Conservation (phyloP, 768 basidiomycete genomes). For the Leccinum incarnatum region DNA sequence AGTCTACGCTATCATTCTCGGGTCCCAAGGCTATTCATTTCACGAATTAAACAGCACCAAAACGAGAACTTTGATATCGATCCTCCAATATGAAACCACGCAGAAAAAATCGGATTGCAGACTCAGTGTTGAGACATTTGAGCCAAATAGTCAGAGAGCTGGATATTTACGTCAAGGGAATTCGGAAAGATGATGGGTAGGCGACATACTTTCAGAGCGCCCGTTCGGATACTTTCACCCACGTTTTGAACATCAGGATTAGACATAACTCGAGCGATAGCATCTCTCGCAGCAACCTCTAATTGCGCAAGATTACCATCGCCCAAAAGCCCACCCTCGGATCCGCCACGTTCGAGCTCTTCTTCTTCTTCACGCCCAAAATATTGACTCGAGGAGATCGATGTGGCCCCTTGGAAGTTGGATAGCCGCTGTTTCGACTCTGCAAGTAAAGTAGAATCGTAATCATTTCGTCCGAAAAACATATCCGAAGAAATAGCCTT, state of each 20-base stretch:
- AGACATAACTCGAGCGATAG: slow-evolving; percentile 66
- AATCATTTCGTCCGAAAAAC: slow-evolving; percentile 89
- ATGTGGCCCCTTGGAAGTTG: slow-evolving; percentile 85
- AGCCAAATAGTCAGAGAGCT: slow-evolving; percentile 68
- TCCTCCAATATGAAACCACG: slow-evolving; percentile 1
- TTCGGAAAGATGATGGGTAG: background rate
- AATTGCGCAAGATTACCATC: slow-evolving; percentile 52
- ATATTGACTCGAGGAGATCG: slow-evolving; percentile 95
- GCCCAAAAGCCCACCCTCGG: slow-evolving; percentile 54
- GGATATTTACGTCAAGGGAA: slow-evolving; percentile 2
- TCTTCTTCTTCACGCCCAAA: slow-evolving; percentile 91
- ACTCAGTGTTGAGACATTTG: slow-evolving; percentile 55
- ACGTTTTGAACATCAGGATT: slow-evolving; percentile 89
- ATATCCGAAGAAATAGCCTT: slow-evolving; percentile 98
- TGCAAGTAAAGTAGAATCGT: slow-evolving; percentile 65
- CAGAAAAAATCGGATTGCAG: background rate
- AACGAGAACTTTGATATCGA: slow-evolving; percentile 4
- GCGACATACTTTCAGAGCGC: slow-evolving; percentile 73
- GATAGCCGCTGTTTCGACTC: slow-evolving; percentile 84
- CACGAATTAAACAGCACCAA: slow-evolving; percentile 14
- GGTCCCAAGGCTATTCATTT: slow-evolving; percentile 5
- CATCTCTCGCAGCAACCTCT: slow-evolving; percentile 71
- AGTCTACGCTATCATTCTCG: slow-evolving; percentile 4
- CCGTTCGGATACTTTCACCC: slow-evolving; percentile 72
- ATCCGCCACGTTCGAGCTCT: slow-evolving; percentile 36